Percentiles rank a stretch among this genome's conserved stretches.
Conservation (phyloP, 768 basidiomycete species). For the Tulasnella sp. region DNA sequence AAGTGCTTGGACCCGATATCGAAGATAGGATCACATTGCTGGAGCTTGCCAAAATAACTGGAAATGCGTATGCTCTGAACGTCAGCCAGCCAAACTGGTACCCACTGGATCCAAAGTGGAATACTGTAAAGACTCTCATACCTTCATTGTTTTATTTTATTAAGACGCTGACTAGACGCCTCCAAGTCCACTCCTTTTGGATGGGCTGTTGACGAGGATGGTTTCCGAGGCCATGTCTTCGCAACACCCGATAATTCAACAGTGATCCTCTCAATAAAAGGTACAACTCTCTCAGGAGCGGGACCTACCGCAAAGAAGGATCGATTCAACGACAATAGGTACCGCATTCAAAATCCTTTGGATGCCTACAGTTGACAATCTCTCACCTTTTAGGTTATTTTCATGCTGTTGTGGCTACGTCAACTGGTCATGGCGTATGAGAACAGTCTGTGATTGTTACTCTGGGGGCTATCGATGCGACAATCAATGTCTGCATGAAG, state of each 20-base stretch:
- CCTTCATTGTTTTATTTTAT: neutral
- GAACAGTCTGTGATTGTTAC: constrained; percentile 84
- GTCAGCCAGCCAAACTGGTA: constrained; percentile 63
- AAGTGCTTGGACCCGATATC: constrained; percentile 62
- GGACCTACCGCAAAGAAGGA: constrained; percentile 86
- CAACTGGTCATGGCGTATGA: constrained; percentile 75
- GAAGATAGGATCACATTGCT: constrained; percentile 62
- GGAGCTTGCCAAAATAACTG: constrained; percentile 82
- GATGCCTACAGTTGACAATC: constrained; percentile 29
- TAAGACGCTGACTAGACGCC: neutral
- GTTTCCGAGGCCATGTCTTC: constrained; percentile 86
- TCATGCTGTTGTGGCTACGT: constrained; percentile 90
- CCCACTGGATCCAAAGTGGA: constrained; percentile 51
- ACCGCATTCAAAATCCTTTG: too few species aligned
- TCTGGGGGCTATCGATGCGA: constrained; percentile 62
- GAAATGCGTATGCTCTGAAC: constrained; percentile 62
- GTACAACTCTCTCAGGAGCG: constrained; percentile 72
- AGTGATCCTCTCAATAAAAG: constrained; percentile 82
- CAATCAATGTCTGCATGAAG: constrained; percentile 66
- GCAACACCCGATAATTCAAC: constrained; percentile 76
- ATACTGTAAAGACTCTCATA: constrained; percentile 34
- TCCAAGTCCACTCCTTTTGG: constrained; percentile 69
- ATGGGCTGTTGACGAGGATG: constrained; percentile 84
- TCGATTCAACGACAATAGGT: constrained; percentile 71
- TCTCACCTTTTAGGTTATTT: constrained; percentile 21